phyloP scores from a whole-genome alignment of 1,139 yeast species.

The Candida sanyaensis region DNA sequence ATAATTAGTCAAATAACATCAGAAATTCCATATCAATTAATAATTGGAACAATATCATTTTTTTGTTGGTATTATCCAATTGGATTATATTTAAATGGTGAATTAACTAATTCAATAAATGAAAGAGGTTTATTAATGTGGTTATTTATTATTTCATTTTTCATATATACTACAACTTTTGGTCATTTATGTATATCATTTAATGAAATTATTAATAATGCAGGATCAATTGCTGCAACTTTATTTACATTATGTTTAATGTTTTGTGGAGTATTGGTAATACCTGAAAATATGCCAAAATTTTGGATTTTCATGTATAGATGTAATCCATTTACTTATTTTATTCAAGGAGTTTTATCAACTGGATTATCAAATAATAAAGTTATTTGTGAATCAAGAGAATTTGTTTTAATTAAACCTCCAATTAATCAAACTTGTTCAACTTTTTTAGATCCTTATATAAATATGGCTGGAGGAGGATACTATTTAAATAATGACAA shows the following conservation, averaged over 20 bases:
- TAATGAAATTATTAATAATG: slow-evolving; percentile 39
- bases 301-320: slow-evolving; percentile 61
- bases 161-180: slow-evolving; percentile 35
- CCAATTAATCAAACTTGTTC: slow-evolving; percentile 57
- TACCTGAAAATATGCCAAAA: slow-evolving; percentile 25
- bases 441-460: slow-evolving; percentile 49
- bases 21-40: slow-evolving; percentile 75
- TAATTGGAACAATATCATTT: slow-evolving; percentile 65
- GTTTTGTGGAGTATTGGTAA: slow-evolving; percentile 36
- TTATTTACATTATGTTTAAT: slow-evolving; percentile 32
- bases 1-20: slow-evolving; percentile 65
- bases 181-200: slow-evolving; percentile 43
- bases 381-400: slow-evolving; percentile 27
- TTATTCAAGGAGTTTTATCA: slow-evolving; percentile 35
- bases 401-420: slow-evolving; percentile 28
- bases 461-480: slow-evolving; percentile 51
- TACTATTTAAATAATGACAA: slow-evolving; percentile 35
- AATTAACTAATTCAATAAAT: slow-evolving; percentile 23
- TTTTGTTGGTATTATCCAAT: slow-evolving; percentile 83
- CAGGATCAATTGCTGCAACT: slow-evolving; percentile 32
- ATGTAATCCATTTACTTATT: slow-evolving; percentile 68
- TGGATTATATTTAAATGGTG: slow-evolving; percentile 64
- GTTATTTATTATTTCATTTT: slow-evolving; percentile 43
- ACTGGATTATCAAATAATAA: slow-evolving; percentile 26
- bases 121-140: slow-evolving; percentile 47